Conservation (phyloP, 352 stramenopile genomes). For the Peronospora belbahrii region DNA sequence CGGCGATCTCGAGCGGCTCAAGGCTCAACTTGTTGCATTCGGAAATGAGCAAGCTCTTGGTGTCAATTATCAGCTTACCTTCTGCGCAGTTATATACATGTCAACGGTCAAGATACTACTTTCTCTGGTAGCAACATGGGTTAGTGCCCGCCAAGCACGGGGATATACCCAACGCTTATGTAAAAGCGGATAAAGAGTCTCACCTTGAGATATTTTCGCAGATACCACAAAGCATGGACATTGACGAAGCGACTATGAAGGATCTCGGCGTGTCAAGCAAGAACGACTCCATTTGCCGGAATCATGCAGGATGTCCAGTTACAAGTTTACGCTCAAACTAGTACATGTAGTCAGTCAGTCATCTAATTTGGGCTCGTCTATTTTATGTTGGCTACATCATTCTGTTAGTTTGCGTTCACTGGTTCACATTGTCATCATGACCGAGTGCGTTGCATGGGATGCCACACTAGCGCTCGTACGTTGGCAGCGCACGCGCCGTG, state of each 20-base stretch:
- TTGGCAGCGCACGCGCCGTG: constrained; percentile 50
- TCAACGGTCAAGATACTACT: neutral
- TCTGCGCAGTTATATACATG: neutral
- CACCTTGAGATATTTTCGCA: no score
- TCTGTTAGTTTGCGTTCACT: no score
- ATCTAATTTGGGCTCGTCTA: neutral
- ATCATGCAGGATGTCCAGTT: no score
- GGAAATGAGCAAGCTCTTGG: neutral
- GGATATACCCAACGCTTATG: neutral
- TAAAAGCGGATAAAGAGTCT: neutral
- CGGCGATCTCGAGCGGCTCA: neutral
- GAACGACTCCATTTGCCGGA: no score
- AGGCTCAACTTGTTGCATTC: neutral
- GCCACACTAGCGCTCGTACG: constrained; percentile 53
- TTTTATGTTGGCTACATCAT: neutral
- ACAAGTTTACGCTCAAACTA: no score
- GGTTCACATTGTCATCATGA: constrained; percentile 12
- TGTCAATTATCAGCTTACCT: neutral
- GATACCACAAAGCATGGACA: no score
- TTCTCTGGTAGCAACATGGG: neutral
- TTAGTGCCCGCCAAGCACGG: neutral
- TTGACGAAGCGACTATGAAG: no score
- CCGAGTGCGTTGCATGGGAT: constrained; percentile 26
- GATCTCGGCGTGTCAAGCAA: no score
- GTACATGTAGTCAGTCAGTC: no score